Conservation (phyloP, 2,329 filamentous ascomycete species). For the Colletotrichum incanum region DNA sequence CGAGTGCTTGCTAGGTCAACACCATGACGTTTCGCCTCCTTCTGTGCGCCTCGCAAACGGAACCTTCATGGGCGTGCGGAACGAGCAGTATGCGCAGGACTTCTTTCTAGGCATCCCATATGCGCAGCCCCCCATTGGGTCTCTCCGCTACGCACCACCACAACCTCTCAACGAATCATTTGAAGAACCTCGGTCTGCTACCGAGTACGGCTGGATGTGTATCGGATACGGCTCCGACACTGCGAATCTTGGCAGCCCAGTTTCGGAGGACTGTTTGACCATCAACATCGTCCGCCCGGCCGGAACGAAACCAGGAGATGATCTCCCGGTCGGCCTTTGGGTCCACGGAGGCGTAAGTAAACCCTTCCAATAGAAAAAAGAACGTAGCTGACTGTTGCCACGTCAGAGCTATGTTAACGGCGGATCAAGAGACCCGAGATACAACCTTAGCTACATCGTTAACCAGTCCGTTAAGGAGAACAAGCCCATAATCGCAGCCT, state of each 20-base stretch:
- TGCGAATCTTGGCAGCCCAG: conserved; percentile 54
- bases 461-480: conserved; percentile 55
- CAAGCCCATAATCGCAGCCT: conserved; percentile 74
- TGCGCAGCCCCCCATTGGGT: conserved; percentile 71
- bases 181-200: conserved; percentile 61
- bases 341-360: conserved; percentile 67
- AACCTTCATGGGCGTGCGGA: conserved; percentile 60
- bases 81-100: conserved; percentile 63
- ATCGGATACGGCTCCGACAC: conserved; percentile 64
- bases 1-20: conserved; percentile 18
- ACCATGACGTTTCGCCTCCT: conserved; percentile 28
- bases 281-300: conserved; percentile 66
- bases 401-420: conserved; percentile 53
- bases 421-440: conserved; percentile 45
- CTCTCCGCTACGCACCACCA: conserved; percentile 73
- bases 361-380: not conserved
- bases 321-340: conserved; percentile 72
- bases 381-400: conserved; percentile 12
- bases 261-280: conserved; percentile 68
- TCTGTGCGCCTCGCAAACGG: conserved; percentile 38
- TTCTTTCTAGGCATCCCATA: conserved; percentile 76
- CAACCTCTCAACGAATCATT: conserved; percentile 64
- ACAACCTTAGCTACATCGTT: conserved; percentile 56
- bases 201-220: conserved; percentile 62
- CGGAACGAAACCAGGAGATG: conserved; percentile 57